These are phyloP conservation scores for Rhynchosporium graminicola DNA, from an alignment of 2,329 filamentous ascomycete genomes.

Conservation along the genomic window DNA sequence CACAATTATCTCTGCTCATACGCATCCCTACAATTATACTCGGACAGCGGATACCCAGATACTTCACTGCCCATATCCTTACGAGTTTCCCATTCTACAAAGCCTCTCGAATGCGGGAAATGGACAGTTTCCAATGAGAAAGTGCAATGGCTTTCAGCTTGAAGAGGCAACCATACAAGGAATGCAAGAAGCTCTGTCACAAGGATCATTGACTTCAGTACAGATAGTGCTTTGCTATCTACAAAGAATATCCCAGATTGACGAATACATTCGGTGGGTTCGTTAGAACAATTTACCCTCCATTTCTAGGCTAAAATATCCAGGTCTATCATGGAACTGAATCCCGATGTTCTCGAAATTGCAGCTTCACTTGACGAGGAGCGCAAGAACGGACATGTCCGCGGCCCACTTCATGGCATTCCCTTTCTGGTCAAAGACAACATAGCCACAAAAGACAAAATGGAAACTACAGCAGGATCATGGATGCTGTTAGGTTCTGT, in stretches of 20 bases:
- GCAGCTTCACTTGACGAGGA: conserved; percentile 62
- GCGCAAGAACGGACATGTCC: conserved; percentile 54
- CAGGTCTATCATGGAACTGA: conserved; percentile 63
- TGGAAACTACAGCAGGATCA: conserved; percentile 74
- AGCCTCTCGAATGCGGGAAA: conserved; percentile 35
- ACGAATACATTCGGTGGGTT: conserved; percentile 62
- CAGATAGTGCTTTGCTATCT: conserved; percentile 65
- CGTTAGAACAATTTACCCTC: conserved; percentile 18
- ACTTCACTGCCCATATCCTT: conserved; percentile 40
- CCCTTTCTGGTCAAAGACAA: conserved; percentile 77
- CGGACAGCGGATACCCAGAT: conserved; percentile 41
- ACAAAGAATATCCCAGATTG: conserved; percentile 59
- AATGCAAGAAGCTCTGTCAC: conserved; percentile 59
- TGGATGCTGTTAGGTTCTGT: conserved; percentile 66
- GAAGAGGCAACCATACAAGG: conserved; percentile 71
- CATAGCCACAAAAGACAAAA: conserved; percentile 65
- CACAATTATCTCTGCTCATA: conserved; percentile 6
- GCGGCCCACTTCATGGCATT: conserved; percentile 73
- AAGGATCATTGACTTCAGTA: conserved; percentile 56
- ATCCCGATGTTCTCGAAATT: conserved; percentile 66
- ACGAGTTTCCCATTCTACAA: conserved; percentile 44
- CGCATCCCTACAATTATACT: conserved; percentile 22
- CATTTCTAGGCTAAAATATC: conserved; percentile 13
- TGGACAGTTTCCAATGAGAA: conserved; percentile 59
- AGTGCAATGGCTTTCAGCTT: conserved; percentile 60